Percentiles rank a stretch among this genome's conserved stretches.
Conservation (phyloP, 1,139 yeast genomes). For the Saccharomyces hybrid region DNA sequence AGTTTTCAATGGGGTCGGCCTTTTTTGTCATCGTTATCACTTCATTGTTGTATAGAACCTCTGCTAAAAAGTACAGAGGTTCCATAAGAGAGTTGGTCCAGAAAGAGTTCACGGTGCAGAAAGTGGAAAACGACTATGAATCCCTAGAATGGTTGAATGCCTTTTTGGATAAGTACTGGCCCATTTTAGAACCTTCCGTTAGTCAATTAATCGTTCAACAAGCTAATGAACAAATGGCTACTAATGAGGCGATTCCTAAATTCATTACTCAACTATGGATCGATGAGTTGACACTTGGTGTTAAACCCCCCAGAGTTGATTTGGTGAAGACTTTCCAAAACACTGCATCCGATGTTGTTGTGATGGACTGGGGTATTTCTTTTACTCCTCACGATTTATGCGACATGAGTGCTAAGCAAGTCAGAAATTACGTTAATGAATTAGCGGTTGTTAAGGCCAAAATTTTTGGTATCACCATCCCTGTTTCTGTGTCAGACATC, state of each 20-base stretch:
- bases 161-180: constrained; percentile 84
- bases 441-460: constrained; percentile 58
- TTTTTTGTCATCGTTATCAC: constrained; percentile 56
- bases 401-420: constrained; percentile 75
- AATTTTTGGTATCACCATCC: constrained; percentile 55
- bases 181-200: constrained; percentile 75
- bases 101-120: constrained; percentile 69
- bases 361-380: constrained; percentile 90
- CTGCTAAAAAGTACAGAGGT: constrained; percentile 70
- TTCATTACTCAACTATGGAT: constrained; percentile 76
- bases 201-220: constrained; percentile 77
- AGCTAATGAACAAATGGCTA: constrained; percentile 73
- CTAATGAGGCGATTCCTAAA: constrained; percentile 65
- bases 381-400: constrained; percentile 83
- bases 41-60: constrained; percentile 68
- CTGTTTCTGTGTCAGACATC: constrained; percentile 53
- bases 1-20: constrained; percentile 71
- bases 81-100: constrained; percentile 69
- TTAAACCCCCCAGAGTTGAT: constrained; percentile 90
- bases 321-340: constrained; percentile 78
- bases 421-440: constrained; percentile 76
- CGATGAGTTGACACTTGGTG: constrained; percentile 81
- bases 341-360: constrained; percentile 82
- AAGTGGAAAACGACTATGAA: constrained; percentile 81
- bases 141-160: constrained; percentile 90